Conservation (phyloP, 2,329 filamentous ascomycete genomes). For the Aspergillus pseudonomiae region DNA sequence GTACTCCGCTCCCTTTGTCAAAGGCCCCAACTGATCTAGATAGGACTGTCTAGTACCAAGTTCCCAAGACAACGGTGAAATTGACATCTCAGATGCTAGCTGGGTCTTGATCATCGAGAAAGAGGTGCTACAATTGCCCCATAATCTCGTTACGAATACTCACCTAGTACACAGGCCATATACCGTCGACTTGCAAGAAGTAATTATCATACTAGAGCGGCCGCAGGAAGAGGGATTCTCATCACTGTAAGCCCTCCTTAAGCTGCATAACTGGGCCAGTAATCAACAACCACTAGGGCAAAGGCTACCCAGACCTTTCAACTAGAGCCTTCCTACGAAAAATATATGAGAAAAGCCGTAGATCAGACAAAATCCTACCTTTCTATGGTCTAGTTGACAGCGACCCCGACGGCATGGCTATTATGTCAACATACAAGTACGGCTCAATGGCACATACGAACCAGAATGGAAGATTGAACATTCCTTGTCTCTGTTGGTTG, state of each 20-base stretch:
- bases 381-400: constrained; percentile 61
- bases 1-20: not conserved
- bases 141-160: not conserved
- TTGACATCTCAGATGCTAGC: constrained; percentile 50
- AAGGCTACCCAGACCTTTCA: constrained; percentile 66
- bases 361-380: constrained; percentile 33
- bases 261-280: not conserved
- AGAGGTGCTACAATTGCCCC: constrained; percentile 50
- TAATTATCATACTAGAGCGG: constrained; percentile 46
- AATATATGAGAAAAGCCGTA: constrained; percentile 40
- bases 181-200: constrained; percentile 60
- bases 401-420: constrained; percentile 65
- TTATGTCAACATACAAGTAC: constrained; percentile 65
- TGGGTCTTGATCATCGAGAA: constrained; percentile 68
- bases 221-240: constrained; percentile 53
- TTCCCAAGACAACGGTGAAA: constrained; percentile 46
- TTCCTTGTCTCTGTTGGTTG: constrained; percentile 58
- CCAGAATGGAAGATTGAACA: constrained; percentile 52
- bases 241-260: constrained; percentile 53
- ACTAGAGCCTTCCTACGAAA: constrained; percentile 58
- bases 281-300: constrained; percentile 51
- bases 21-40: not conserved
- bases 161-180: constrained; percentile 51
- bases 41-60: constrained; percentile 59
- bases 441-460: constrained; percentile 60